These are phyloP conservation scores for Spatholobus suberectus DNA, from an alignment of 306 rosid species.

Conservation along the genomic window DNA sequence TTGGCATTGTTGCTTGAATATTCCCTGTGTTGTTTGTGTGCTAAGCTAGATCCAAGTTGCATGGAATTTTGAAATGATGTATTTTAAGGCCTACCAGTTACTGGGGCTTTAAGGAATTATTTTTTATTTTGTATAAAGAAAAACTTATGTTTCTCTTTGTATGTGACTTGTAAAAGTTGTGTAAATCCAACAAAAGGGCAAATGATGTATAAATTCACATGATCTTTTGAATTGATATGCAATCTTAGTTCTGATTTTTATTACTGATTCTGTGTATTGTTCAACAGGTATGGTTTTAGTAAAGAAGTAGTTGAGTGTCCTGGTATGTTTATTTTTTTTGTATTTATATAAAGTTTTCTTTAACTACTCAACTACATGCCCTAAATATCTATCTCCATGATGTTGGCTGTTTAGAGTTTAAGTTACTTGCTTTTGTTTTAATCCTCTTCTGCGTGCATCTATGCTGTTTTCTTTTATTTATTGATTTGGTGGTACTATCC, in stretches of 20 bases:
- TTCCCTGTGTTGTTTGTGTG: slow-evolving; percentile 23
- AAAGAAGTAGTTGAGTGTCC: slow-evolving; percentile 92
- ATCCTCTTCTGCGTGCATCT: not conserved
- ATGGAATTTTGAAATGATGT: slow-evolving; percentile 16
- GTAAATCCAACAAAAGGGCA: slow-evolving; percentile 1
- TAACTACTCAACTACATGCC: not conserved
- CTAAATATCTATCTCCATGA: not conserved
- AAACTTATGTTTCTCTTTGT: slow-evolving; percentile 1
- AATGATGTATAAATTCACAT: not conserved
- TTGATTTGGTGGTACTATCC: slow-evolving; percentile 6
- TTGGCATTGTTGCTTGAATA: slow-evolving; percentile 27
- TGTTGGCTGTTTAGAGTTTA: slow-evolving; percentile 2
- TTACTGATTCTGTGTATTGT: slow-evolving; percentile 24
- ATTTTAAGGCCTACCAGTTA: slow-evolving; percentile 22
- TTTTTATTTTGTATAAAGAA: not conserved
- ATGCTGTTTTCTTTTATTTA: not conserved
- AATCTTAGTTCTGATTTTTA: slow-evolving; percentile 13
- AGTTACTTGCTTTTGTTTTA: slow-evolving; percentile 22
- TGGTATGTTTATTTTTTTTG: slow-evolving; percentile 54
- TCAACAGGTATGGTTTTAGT: slow-evolving; percentile 89
- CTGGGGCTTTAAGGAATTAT: not conserved
- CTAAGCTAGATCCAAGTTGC: not conserved
- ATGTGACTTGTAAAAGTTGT: slow-evolving; percentile 12
- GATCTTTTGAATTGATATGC: not conserved
- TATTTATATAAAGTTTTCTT: not conserved